phyloP scores from a whole-genome alignment of 305 asterid genomes.

The Solanum chacoense region DNA sequence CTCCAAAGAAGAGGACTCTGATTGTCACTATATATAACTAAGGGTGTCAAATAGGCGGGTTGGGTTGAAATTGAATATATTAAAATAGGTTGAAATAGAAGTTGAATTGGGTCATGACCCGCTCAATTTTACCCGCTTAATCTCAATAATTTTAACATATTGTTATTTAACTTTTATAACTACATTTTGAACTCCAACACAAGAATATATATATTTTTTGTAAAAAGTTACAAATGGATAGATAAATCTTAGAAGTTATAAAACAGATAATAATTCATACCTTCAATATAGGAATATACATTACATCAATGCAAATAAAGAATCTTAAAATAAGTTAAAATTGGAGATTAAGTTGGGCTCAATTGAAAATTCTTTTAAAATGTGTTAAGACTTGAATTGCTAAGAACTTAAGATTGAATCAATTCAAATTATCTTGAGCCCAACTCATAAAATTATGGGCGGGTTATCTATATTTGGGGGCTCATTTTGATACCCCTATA shows the following conservation, averaged over 20 bases:
- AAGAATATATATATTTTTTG: too few species aligned
- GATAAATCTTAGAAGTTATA: background rate
- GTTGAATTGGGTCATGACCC: background rate
- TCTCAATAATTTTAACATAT: too few species aligned
- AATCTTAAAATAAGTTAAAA: too few species aligned
- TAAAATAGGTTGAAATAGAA: too few species aligned
- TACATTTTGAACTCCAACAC: background rate
- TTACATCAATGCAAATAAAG: background rate
- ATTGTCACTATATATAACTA: background rate
- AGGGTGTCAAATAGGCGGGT: too few species aligned
- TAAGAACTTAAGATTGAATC: background rate
- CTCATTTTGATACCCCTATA: background rate
- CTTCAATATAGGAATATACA: background rate
- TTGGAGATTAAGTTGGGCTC: background rate
- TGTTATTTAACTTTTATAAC: too few species aligned
- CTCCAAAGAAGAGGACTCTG: background rate
- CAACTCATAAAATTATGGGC: background rate
- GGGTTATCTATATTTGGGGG: too few species aligned
- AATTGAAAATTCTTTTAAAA: too few species aligned
- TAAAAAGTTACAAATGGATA: background rate
- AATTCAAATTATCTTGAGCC: background rate
- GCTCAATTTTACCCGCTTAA: too few species aligned
- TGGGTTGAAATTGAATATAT: too few species aligned
- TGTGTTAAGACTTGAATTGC: background rate
- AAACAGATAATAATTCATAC: too few species aligned